Evolutionary conservation across 2,329 filamentous ascomycete species (phyloP), one percentile per base, ranked within the genome.

Genomic region (Neurospora sp.): DNA sequence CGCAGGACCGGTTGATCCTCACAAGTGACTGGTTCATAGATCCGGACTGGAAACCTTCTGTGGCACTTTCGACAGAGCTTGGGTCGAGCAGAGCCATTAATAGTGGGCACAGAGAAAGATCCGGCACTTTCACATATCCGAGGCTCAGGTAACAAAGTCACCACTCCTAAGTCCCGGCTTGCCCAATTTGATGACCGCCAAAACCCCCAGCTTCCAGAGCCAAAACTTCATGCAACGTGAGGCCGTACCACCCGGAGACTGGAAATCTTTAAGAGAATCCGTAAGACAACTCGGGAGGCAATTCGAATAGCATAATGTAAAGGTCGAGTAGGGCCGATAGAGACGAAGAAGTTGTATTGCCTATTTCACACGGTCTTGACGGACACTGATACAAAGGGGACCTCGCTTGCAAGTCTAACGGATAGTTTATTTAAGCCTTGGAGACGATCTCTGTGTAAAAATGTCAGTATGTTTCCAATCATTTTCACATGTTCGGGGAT

Each of bases 351-450:
- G 68, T 73, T 83, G 78, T 79, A 82, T 85, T 82, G 82, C 85
- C 85, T 88, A 88, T 84, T 84, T 85, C 85, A 88, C 86, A 88
- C 79, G 77, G 82, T 85, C 82, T 84, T 81, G 85, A 85, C 86
- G 81, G 81, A 86, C 83, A 85, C 81, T 83, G 74, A 74, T 77
- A 76, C 83, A 86, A 86, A 87, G 81, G 82, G 81, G 85, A 86
- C 76, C 78, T 77, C 79, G 79, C 76, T 75, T 71, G 72, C 66
- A 73, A 71, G 70, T 70, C 70, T 72, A 46, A 72, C 71, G 68
- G 71, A 72, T 70, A 69, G 43, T 69, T 77, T 77, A 80, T 85
- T 82, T 89, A 89, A 75, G 86, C 81, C 83, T 89, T 89, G 79
- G 86, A 82, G 76, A 89, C 83, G 77, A 90, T 89, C 81, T 83